Conservation (phyloP, 2,329 filamentous ascomycete species). For the Alternaria gansuensis region DNA sequence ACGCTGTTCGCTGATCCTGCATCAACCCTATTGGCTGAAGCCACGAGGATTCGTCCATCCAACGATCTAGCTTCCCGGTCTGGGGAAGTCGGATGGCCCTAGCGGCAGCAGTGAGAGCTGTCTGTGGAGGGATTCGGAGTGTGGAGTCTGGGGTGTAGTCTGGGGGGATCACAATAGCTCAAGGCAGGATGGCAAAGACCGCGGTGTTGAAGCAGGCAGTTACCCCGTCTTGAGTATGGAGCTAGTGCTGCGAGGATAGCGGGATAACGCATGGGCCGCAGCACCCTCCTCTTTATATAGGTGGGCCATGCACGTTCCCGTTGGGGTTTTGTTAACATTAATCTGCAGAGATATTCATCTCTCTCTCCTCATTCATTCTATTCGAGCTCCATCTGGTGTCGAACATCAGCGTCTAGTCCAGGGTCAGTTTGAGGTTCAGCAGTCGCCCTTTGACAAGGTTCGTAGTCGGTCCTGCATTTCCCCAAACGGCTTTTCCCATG, state of each 20-base stretch:
- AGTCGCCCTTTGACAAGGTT: conserved; percentile 17
- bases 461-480: conserved; percentile 8
- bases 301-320: conserved; percentile 22
- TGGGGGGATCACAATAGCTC: conserved; percentile 19
- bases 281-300: conserved; percentile 38
- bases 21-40: conserved; percentile 22
- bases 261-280: conserved; percentile 35
- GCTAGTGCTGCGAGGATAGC: conserved; percentile 17
- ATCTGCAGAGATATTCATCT: conserved; percentile 31
- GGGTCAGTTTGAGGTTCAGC: conserved; percentile 13
- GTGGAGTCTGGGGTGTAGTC: conserved; percentile 15
- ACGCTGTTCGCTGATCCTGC: not conserved
- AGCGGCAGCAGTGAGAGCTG: conserved; percentile 5
- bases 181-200: conserved; percentile 26
- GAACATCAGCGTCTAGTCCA: conserved; percentile 17
- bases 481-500: not conserved
- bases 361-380: conserved; percentile 21
- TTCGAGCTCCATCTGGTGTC: conserved; percentile 9
- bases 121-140: conserved; percentile 13
- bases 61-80: conserved; percentile 15
- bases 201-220: conserved; percentile 26
- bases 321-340: conserved; percentile 22
- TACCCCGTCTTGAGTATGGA: conserved; percentile 36
- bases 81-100: conserved; percentile 23
- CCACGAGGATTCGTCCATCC: conserved; percentile 7